Base-by-base conservation (phyloP, 208 protist genomes). In the Trypanosoma vivax region DNA sequence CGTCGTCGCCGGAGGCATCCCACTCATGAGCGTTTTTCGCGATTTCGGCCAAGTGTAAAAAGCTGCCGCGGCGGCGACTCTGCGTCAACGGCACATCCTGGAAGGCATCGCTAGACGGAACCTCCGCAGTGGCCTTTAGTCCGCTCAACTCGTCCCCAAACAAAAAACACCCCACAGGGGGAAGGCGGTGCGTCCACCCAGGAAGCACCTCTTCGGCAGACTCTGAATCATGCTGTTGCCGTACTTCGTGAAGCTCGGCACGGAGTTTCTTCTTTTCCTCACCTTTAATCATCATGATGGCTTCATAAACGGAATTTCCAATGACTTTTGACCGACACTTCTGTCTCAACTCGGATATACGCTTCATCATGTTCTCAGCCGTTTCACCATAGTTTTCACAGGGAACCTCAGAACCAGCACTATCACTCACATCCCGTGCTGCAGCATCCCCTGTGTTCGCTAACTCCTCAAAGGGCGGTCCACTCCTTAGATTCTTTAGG, bases 131-230 rank as follows among this genome's bases (percentile, higher is more conserved):
- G n/a, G 77, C 65, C 7, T 70, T 65, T 14, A 62, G 64, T 16
- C 86, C 86, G 46, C 79, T 89, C 16, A 93, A 69, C 40, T 88
- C 82, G 50, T 90, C 86, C 29, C 86, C 86, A 49, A 74, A 73
- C 18, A 93, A 56, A 63, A 93, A 80, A 46, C 73, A 80, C 9
- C 70, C 81, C 1, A 72, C 77, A 2, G 86, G 82, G 2, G 86
- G 86, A 68, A 93, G 69, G 18, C 62, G 73, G 54, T 86, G 79
- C 0, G 68, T 25, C 85, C 85, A 92, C 13, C 72, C 61, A 0
- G 81, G 79, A 31, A 79, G 47, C 21, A 80, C 60, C 40, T 87
- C 79, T 47, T 76, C 71, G 1, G 48, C 50, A 30, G 27, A 46
- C 18, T 57, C 27, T 19, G 49, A 16, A 5, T 59, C 51, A 21